Conservation (phyloP, 208 protist species). For the Crithidia sp. region DNA sequence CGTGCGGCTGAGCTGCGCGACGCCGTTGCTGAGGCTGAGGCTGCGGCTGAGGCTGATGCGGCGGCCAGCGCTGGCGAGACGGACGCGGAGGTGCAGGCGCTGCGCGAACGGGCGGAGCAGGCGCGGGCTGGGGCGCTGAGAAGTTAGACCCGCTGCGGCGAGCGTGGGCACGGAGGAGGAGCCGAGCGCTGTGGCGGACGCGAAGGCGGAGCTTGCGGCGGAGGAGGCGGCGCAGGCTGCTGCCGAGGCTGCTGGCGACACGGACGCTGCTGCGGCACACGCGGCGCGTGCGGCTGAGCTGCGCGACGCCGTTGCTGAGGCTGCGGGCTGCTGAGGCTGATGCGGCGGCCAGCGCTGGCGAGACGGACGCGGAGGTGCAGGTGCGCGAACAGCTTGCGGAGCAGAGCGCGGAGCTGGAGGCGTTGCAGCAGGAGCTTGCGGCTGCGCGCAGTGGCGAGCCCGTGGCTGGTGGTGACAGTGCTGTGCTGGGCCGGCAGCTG, state of each 20-base stretch:
- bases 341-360: too few species aligned
- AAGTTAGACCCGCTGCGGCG: too few species aligned
- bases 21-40: not conserved
- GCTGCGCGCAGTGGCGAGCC: too few species aligned
- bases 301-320: not conserved
- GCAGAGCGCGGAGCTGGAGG: not conserved
- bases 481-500: too few species aligned
- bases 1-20: constrained; percentile 7
- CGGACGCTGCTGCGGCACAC: not conserved
- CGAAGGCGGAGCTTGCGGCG: too few species aligned
- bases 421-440: not conserved
- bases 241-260: not conserved
- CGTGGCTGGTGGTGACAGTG: too few species aligned
- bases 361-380: constrained; percentile 2
- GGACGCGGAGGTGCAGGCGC: constrained; percentile 7
- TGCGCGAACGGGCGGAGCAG: too few species aligned
- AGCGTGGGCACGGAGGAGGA: too few species aligned
- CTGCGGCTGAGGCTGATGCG: too few species aligned
- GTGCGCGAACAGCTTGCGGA: constrained; percentile 10
- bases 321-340: not conserved
- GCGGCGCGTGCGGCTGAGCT: constrained; percentile 2
- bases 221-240: not conserved
- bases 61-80: too few species aligned
- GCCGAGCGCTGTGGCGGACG: too few species aligned
- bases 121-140: too few species aligned